phyloP scores from a whole-genome alignment of 163 green algal genomes.

The Prototheca wickerhamii region DNA sequence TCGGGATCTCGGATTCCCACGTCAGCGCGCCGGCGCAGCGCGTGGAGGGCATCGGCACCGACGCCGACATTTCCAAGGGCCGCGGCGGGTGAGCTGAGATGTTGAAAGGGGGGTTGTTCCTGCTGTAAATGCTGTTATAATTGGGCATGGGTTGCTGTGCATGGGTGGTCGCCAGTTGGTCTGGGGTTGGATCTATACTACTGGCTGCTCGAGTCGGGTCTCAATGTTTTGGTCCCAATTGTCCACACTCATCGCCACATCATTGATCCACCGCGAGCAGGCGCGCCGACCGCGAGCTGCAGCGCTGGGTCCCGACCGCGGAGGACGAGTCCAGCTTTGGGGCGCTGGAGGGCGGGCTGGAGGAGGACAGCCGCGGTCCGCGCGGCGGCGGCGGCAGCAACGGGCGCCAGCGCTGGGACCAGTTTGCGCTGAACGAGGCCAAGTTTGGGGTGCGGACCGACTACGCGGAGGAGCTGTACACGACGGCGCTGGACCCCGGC shows the following conservation, averaged over 20 bases:
- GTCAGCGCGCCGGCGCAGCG: conserved; percentile 13
- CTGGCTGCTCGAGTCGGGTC: too few relatives aligned
- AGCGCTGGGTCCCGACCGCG: conserved; percentile 53
- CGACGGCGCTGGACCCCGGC: conserved; percentile 61
- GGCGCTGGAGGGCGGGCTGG: conserved; percentile 29
- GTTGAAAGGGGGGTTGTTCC: conserved; percentile 1
- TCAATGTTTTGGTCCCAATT: too few relatives aligned
- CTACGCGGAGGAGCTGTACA: conserved; percentile 85
- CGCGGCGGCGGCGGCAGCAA: conserved; percentile 3
- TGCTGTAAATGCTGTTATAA: background rate
- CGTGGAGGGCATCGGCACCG: conserved; percentile 59
- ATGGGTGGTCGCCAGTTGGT: too few relatives aligned
- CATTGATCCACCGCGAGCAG: conserved; percentile 10
- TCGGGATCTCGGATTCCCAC: conserved; percentile 46
- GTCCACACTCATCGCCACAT: background rate
- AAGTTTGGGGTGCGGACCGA: conserved; percentile 73
- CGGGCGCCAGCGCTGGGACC: conserved; percentile 61
- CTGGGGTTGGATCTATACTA: too few relatives aligned
- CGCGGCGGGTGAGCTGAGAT: conserved; percentile 43
- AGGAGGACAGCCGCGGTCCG: background rate
- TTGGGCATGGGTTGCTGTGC: background rate
- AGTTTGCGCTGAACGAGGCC: conserved; percentile 80
- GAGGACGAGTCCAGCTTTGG: conserved; percentile 24
- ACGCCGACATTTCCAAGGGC: conserved; percentile 57
- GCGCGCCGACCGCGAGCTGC: conserved; percentile 50